phyloP scores from a whole-genome alignment of 257 asterid species.

The Scutellaria barbata region DNA sequence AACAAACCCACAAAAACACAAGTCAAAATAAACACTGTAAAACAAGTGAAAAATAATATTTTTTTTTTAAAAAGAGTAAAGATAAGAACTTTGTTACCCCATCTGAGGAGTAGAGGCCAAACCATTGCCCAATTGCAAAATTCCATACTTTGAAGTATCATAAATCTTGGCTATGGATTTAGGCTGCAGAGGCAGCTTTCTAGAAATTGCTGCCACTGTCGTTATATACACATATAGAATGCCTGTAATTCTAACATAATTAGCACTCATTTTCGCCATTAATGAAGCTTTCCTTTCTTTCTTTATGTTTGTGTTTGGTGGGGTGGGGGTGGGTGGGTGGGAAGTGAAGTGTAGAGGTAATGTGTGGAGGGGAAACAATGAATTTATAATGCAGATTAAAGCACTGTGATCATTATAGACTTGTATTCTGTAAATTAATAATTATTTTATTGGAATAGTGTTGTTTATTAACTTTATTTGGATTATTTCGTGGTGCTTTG shows the following conservation, averaged over 20 bases:
- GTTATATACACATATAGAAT: conserved; percentile 38
- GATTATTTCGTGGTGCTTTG: conserved; percentile 1
- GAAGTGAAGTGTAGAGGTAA: neutral
- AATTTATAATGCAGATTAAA: conserved; percentile 19
- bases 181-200: conserved; percentile 55
- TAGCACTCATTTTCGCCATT: conserved; percentile 35
- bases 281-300: neutral
- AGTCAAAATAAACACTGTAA: neutral
- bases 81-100: conserved; percentile 30
- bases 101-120: conserved; percentile 71
- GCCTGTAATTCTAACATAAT: conserved; percentile 26
- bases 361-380: neutral
- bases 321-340: neutral
- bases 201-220: conserved; percentile 40
- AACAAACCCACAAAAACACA: conserved; percentile 13
- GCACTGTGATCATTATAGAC: conserved; percentile 11
- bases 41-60: no score
- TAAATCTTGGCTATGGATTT: conserved; percentile 40
- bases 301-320: neutral
- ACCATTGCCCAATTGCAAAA: conserved; percentile 66
- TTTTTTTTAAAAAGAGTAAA: neutral
- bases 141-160: conserved; percentile 73
- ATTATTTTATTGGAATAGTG: conserved; percentile 3
- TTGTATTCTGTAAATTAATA: neutral
- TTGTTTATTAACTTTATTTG: neutral